Evolutionary conservation across 108 stramenopile species (phyloP), one percentile per base, ranked within the genome.

Genomic region (Fragilaria crotonensis): DNA sequence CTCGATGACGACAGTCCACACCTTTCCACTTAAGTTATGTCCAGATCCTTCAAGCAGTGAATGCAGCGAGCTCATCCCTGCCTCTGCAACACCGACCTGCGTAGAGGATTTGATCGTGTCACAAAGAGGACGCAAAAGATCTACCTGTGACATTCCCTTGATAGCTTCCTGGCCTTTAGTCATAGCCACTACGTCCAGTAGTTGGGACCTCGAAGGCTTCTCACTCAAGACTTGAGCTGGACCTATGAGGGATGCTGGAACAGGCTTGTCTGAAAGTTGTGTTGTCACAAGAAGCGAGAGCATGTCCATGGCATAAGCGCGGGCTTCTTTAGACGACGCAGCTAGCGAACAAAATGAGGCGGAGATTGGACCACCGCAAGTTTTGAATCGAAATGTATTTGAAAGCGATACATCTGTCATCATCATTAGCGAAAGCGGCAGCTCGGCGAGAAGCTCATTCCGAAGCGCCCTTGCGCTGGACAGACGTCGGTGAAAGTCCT

Each of bases 301-400:
- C 41, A 69, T 61, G 49, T 88, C 86, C 79, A 91, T 86, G 3
- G 84, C 71, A 68, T 83, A 91, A 18, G 62, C 31, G 57, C 81
- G 48, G 30, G 70, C 66, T 33, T 83, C 71, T 30, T 64, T 28
- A 18, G 70, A 67, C 11, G 72, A 60, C 23, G 90, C 72, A 5
- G 85, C 80, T 26, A 88, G 54, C 11, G 67, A 57, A 47, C 81
- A 87, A 21, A 91, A 57, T 25, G 77, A 69, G 17, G 54, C 54
- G 5, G 80, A 85, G 18, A 88, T 32, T 0, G 65, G 30, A 36
- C 68, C 70, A 17, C 76, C 84, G 29, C 79, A 64, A 5, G 59
- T 51, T 14, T 68, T 48, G 33, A 69, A 70, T 49, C 90, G 78
- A 68, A 80, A 86, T 19, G 68, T 50, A 54, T 91, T 91, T 19